Evolutionary conservation across 345 rosid species (phyloP).

Genomic region (Populus tremula): DNA sequence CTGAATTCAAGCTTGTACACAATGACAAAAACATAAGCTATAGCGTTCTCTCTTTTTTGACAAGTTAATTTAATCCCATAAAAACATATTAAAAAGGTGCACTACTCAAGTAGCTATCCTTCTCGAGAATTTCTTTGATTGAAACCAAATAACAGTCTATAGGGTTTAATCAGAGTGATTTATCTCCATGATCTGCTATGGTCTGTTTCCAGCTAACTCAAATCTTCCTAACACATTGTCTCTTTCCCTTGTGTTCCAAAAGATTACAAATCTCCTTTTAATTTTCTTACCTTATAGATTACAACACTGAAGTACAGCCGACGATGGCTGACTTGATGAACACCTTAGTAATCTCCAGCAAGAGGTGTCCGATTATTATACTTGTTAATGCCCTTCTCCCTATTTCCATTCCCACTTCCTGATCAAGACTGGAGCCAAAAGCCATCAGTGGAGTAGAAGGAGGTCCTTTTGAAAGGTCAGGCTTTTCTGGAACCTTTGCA

Average conservation of each 20-base stretch:
- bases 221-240: background rate
- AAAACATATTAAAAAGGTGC: background rate
- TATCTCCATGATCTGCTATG: background rate
- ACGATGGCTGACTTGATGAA: background rate
- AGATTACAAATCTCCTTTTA: background rate
- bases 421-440: constrained; percentile 16
- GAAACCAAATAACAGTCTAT: background rate
- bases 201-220: background rate
- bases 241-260: background rate
- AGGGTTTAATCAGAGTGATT: background rate
- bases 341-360: background rate
- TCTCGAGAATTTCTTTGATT: background rate
- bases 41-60: background rate
- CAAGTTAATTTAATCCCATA: background rate
- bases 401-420: constrained; percentile 3
- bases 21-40: background rate
- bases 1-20: background rate
- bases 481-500: constrained; percentile 15
- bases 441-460: constrained; percentile 12
- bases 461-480: constrained; percentile 9
- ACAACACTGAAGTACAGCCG: background rate
- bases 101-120: background rate
- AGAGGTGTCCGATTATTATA: background rate
- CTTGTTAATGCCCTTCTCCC: background rate
- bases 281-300: background rate